These are phyloP conservation scores for Exserohilum rostratum DNA, from an alignment of 2,329 filamentous ascomycete genomes.

Conservation along the genomic window DNA sequence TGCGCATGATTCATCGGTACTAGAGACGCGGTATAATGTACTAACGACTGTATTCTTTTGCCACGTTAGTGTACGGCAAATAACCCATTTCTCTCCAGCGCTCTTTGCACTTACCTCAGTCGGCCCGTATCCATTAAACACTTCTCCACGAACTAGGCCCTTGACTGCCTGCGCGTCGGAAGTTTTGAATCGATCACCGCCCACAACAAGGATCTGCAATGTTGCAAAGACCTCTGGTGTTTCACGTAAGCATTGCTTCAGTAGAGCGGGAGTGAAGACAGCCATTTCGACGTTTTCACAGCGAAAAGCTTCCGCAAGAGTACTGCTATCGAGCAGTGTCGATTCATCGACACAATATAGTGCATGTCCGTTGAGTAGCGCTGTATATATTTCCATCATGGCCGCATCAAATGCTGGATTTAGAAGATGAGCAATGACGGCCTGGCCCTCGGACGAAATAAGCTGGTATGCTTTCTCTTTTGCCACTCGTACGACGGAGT, in stretches of 20 bases:
- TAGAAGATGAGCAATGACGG: conserved; percentile 50
- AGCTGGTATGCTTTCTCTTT: conserved; percentile 26
- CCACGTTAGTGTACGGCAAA: no score
- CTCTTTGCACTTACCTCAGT: conserved; percentile 8
- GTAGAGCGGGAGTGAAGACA: neutral
- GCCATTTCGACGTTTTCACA: neutral
- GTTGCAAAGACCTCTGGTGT: neutral
- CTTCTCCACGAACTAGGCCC: conserved; percentile 5
- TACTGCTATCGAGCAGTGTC: neutral
- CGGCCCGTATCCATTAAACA: conserved; percentile 26
- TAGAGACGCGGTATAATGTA: conserved; percentile 53
- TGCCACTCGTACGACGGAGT: conserved; percentile 51
- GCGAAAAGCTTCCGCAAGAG: neutral
- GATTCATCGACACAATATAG: conserved; percentile 45
- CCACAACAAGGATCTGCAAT: neutral
- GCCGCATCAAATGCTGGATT: conserved; percentile 36
- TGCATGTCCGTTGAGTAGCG: conserved; percentile 60
- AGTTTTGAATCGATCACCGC: conserved; percentile 5
- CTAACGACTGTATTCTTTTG: conserved; percentile 1
- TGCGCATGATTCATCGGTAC: neutral
- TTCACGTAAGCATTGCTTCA: neutral
- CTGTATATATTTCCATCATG: conserved; percentile 61
- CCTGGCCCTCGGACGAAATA: conserved; percentile 3
- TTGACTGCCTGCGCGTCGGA: conserved; percentile 9
- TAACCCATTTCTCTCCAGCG: no score